These are phyloP conservation scores for Rubia balearica DNA, from an alignment of 305 asterid genomes.

Conservation along the genomic window DNA sequence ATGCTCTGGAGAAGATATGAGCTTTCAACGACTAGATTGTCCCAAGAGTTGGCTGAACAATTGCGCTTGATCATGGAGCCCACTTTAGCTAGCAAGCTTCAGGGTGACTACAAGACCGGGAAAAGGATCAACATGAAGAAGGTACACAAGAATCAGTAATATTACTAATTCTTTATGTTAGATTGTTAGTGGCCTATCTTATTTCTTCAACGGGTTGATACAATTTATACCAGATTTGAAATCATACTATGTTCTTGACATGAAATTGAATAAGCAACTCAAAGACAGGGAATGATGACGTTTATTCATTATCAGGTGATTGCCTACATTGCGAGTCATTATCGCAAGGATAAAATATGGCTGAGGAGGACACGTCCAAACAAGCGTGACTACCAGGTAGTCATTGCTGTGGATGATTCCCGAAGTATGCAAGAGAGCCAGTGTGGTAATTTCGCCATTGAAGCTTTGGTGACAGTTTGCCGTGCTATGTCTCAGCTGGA, in stretches of 20 bases:
- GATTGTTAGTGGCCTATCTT: too few species aligned
- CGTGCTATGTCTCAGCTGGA: slow-evolving; percentile 98
- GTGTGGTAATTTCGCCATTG: slow-evolving; percentile 77
- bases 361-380: slow-evolving; percentile 80
- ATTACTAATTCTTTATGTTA: not conserved
- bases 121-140: slow-evolving; percentile 95
- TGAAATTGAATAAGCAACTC: not conserved
- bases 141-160: slow-evolving; percentile 29
- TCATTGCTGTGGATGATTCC: slow-evolving; percentile 95
- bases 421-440: slow-evolving; percentile 82
- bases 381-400: slow-evolving; percentile 94
- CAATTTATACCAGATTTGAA: too few species aligned
- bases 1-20: slow-evolving; percentile 75
- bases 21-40: slow-evolving; percentile 59
- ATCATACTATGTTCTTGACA: not conserved
- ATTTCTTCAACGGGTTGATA: not conserved
- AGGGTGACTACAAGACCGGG: slow-evolving; percentile 95
- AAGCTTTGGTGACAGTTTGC: slow-evolving; percentile 90
- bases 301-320: slow-evolving; percentile 52
- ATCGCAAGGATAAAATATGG: slow-evolving; percentile 91
- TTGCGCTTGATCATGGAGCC: slow-evolving; percentile 95
- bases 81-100: slow-evolving; percentile 92
- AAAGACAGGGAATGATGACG: not conserved
- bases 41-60: slow-evolving; percentile 91
- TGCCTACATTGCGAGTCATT: slow-evolving; percentile 82